A percentile compares a stretch with the other conserved stretches of the same genome.
Conservation (phyloP, 805 yeast genomes). For the Yarrowia keelungensis region DNA sequence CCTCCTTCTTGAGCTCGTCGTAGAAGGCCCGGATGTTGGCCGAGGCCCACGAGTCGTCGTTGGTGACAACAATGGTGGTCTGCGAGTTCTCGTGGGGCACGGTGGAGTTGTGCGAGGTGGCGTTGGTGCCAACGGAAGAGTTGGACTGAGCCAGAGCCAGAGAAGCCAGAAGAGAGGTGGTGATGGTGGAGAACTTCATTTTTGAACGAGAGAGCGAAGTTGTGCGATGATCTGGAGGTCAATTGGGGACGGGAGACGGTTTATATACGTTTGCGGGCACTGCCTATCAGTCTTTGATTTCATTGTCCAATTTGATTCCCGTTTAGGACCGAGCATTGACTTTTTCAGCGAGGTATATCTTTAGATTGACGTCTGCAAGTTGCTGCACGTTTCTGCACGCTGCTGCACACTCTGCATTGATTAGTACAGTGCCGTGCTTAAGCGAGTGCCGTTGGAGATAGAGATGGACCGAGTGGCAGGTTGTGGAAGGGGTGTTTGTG, state of each 20-base stretch:
- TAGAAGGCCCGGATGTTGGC: constrained; percentile 65
- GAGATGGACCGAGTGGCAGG: not conserved
- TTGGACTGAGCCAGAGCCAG: constrained; percentile 15
- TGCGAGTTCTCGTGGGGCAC: constrained; percentile 22
- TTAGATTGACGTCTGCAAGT: not conserved
- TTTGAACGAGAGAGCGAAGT: not conserved
- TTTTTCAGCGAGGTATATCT: too few relatives aligned
- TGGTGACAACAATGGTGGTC: constrained; percentile 57
- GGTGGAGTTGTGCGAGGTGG: not conserved
- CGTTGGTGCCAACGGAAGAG: constrained; percentile 6
- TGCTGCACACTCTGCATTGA: constrained; percentile 30
- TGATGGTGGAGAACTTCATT: constrained; percentile 24
- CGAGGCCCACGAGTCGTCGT: constrained; percentile 65
- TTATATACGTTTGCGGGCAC: not conserved
- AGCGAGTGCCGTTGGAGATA: not conserved
- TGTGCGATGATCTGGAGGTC: not conserved
- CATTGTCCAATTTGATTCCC: not conserved
- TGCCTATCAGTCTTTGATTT: too few relatives aligned
- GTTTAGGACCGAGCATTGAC: too few relatives aligned
- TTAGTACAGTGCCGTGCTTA: constrained; percentile 32
- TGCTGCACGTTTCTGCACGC: constrained; percentile 8
- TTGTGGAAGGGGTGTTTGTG: too few relatives aligned
- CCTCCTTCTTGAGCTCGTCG: constrained; percentile 56
- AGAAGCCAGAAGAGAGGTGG: constrained; percentile 8
- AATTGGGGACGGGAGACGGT: too few relatives aligned